Evolutionary conservation across 2,329 filamentous ascomycete genomes (phyloP), one percentile per base, ranked within the genome.

Genomic region (Trichophyton benhamiae): DNA sequence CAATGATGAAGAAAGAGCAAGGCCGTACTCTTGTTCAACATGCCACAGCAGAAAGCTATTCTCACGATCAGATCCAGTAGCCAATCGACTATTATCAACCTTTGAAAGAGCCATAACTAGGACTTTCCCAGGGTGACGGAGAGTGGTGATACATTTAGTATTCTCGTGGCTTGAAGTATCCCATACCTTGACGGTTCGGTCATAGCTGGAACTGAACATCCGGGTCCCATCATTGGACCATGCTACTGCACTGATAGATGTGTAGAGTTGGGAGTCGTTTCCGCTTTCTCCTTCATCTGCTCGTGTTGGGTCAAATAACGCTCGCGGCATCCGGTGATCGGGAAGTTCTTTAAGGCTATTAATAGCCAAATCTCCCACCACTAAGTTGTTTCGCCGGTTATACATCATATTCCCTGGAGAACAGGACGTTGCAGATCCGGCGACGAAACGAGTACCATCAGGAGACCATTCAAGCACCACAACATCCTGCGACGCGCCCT

Each of bases 401-500:
- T 86, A 85, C 44, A 82, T 78, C 77, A 83, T 81, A 17, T 78
- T 81, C 49, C 77, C 71, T 2, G 74, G 68, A 65, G 84, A 82
- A 2, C 78, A 78, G 3, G 82, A 77, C 33, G 82, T 79, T 4
- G 82, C 79, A 4, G 82, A 80, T 1, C 82, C 83, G 9, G 79
- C 81, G 27, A 79, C 82, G 66, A 85, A 86, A 2, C 67, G 72
- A 1, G 75, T 75, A 1, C 82, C 79, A 67, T 82, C 75, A 1
- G 78, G 75, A 2, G 79, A 78, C 83, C 83, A 86, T 13, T 80
- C 77, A 3, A 84, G 70, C 8, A 77, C 76, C 38, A 80, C 75
- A 1, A 85, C 77, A 68, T 85, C 83, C 20, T 80, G 79, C 0
- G 82, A 85, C 0, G 82, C 81, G 1, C 82, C 81, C 63, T 79